These are phyloP conservation scores for Apiospora arundinis DNA, from an alignment of 2,329 filamentous ascomycete species.

Conservation along the genomic window DNA sequence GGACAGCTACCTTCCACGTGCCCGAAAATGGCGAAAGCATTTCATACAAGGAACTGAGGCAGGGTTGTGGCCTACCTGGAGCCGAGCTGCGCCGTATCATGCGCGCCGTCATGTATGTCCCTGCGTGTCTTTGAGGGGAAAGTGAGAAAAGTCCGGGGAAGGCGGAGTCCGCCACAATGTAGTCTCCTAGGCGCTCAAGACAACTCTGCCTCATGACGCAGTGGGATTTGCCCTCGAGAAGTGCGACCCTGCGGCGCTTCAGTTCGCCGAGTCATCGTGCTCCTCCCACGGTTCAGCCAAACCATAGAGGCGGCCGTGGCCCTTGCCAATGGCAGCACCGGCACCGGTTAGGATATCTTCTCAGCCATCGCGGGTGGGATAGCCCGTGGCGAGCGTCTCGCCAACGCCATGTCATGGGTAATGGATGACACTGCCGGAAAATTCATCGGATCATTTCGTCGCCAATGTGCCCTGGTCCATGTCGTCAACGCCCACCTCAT, in stretches of 20 bases:
- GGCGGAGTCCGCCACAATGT: constrained; percentile 33
- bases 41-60: constrained; percentile 30
- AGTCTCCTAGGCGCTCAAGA: constrained; percentile 27
- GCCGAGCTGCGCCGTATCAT: constrained; percentile 35
- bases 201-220: constrained; percentile 29
- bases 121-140: constrained; percentile 38
- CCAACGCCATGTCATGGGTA: constrained; percentile 34
- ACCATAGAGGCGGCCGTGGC: constrained; percentile 33
- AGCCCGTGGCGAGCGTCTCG: constrained; percentile 33
- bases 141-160: background rate
- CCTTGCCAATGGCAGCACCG: constrained; percentile 30
- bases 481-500: background rate
- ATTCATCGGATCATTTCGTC: constrained; percentile 31
- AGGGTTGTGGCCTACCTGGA: constrained; percentile 28
- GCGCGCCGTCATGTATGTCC: constrained; percentile 33
- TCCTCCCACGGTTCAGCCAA: constrained; percentile 35
- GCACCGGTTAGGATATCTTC: constrained; percentile 30
- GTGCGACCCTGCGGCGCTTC: constrained; percentile 26
- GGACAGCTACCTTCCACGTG: constrained; percentile 31
- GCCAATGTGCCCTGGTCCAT: constrained; percentile 4
- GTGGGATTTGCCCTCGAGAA: constrained; percentile 33
- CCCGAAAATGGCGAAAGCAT: constrained; percentile 25
- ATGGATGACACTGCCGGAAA: constrained; percentile 31
- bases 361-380: constrained; percentile 34
- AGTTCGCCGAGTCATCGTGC: constrained; percentile 31